These are phyloP conservation scores for Macadamia integrifolia DNA, from an alignment of 164 flowering plant genomes.

Conservation along the genomic window DNA sequence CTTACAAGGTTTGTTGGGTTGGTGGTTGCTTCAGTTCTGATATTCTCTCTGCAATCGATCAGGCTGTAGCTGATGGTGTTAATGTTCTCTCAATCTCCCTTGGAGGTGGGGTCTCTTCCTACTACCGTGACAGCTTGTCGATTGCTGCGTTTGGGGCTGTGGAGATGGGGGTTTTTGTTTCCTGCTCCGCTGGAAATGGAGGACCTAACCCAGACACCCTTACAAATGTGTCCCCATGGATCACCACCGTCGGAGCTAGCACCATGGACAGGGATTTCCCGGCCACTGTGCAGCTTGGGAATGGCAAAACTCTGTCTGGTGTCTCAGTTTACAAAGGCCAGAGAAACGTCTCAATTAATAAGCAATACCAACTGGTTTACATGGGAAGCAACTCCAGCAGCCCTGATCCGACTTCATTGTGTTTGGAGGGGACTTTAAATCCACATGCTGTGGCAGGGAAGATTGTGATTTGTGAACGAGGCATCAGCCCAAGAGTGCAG, in stretches of 20 bases:
- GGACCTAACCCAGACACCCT: conserved; percentile 60
- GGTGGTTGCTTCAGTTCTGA: conserved; percentile 77
- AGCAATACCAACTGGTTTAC: conserved; percentile 44
- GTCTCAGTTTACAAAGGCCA: conserved; percentile 57
- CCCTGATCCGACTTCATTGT: conserved; percentile 49
- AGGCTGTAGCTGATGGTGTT: conserved; percentile 66
- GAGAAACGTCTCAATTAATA: conserved; percentile 18
- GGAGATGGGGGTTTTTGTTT: conserved; percentile 69
- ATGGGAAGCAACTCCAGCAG: conserved; percentile 43
- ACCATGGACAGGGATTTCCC: conserved; percentile 73
- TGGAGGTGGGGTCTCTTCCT: conserved; percentile 58
- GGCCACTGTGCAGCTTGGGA: conserved; percentile 45
- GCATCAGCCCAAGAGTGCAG: conserved; percentile 45
- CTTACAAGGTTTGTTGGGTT: conserved; percentile 66
- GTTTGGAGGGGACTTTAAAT: conserved; percentile 47
- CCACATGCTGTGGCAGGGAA: conserved; percentile 35
- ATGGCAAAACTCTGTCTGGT: conserved; percentile 27
- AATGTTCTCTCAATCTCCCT: conserved; percentile 55
- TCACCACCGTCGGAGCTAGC: conserved; percentile 67
- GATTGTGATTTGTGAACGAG: conserved; percentile 55
- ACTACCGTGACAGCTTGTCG: conserved; percentile 43
- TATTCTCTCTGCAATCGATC: conserved; percentile 58
- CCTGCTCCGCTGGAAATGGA: conserved; percentile 70
- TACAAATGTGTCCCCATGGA: conserved; percentile 67
- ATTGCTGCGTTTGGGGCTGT: conserved; percentile 60